These are phyloP conservation scores for Colletotrichum tofieldiae DNA, from an alignment of 2,329 filamentous ascomycete species.

Conservation along the genomic window DNA sequence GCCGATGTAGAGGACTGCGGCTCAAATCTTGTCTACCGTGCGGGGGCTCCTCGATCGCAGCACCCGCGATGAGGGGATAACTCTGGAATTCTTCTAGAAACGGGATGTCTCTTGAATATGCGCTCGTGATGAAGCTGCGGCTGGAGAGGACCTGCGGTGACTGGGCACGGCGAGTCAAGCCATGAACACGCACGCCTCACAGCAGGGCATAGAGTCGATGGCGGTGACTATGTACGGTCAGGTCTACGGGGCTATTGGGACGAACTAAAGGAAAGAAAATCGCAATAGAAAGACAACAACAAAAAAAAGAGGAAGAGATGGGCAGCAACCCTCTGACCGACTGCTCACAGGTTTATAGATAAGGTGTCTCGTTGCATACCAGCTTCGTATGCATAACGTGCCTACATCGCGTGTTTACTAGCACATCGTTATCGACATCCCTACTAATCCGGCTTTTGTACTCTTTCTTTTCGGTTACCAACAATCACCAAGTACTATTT, in stretches of 20 bases:
- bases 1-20: neutral
- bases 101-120: neutral
- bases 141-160: too few relatives aligned
- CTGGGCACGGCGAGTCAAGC: neutral
- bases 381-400: neutral
- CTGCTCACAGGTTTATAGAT: neutral
- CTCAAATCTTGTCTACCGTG: neutral
- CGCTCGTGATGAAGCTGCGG: neutral
- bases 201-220: neutral
- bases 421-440: too few relatives aligned
- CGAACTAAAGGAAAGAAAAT: neutral
- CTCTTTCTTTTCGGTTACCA: too few relatives aligned
- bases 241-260: neutral
- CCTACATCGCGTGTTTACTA: neutral
- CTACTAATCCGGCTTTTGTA: too few relatives aligned
- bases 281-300: neutral
- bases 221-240: neutral
- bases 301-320: neutral
- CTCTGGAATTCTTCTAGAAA: neutral
- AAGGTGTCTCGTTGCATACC: neutral
- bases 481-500: too few relatives aligned
- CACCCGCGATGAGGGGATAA: neutral
- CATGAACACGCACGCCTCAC: neutral
- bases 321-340: neutral
- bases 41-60: neutral